Conservation (phyloP, 2,329 filamentous ascomycete species). For the Exophiala phaeomuriformis region DNA sequence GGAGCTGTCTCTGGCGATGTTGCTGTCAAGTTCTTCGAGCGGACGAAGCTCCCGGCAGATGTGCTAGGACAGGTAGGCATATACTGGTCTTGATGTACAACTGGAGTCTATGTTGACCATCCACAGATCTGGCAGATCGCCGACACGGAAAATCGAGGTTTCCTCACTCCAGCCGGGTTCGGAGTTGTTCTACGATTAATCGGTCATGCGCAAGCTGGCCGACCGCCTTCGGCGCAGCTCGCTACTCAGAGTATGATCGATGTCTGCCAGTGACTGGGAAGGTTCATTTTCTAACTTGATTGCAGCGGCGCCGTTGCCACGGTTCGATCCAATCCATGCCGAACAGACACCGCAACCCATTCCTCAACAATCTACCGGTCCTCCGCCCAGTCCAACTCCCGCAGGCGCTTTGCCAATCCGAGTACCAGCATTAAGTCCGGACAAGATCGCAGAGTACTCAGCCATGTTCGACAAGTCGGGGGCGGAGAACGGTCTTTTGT, state of each 20-base stretch:
- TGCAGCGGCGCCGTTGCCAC: slow-evolving; percentile 70
- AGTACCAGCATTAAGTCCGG: slow-evolving; percentile 78
- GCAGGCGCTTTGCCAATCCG: slow-evolving; percentile 59
- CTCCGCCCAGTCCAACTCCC: slow-evolving; percentile 40
- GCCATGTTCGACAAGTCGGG: slow-evolving; percentile 85
- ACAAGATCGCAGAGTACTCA: slow-evolving; percentile 84
- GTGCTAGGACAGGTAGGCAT: slow-evolving; percentile 72
- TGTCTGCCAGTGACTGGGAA: background rate
- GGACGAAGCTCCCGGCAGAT: slow-evolving; percentile 78
- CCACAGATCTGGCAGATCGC: slow-evolving; percentile 84
- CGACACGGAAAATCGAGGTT: slow-evolving; percentile 90
- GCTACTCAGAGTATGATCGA: slow-evolving; percentile 60
- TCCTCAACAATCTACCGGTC: slow-evolving; percentile 51
- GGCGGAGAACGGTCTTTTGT: slow-evolving; percentile 66
- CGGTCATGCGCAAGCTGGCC: slow-evolving; percentile 85
- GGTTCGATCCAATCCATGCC: slow-evolving; percentile 59
- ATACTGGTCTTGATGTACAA: background rate
- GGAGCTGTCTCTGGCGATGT: slow-evolving; percentile 93
- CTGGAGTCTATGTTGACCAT: slow-evolving; percentile 1
- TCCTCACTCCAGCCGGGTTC: slow-evolving; percentile 88
- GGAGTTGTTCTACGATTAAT: slow-evolving; percentile 88
- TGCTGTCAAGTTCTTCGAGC: slow-evolving; percentile 96
- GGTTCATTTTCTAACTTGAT: slow-evolving; percentile 21
- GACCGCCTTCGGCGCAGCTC: slow-evolving; percentile 70
- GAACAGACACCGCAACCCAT: slow-evolving; percentile 32